phyloP scores from a whole-genome alignment of 2,329 filamentous ascomycete species.

The Hypoxylon sp. region DNA sequence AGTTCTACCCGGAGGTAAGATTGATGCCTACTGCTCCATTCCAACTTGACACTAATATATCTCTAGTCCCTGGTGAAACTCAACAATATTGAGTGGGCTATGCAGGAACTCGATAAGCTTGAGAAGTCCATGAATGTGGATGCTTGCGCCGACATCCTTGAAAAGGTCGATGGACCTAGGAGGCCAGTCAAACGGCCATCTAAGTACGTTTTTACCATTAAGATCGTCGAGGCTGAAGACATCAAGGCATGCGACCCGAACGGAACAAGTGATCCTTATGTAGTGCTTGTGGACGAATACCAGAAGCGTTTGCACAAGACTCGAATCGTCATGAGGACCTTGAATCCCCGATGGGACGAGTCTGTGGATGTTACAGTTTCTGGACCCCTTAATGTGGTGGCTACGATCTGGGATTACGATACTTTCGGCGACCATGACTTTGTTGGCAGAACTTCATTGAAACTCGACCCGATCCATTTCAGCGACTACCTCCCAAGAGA shows the following conservation, averaged over 20 bases:
- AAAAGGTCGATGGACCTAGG: conserved; percentile 79
- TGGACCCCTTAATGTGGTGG: conserved; percentile 92
- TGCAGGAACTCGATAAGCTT: conserved; percentile 90
- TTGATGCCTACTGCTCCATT: conserved; percentile 46
- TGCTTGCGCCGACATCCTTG: conserved; percentile 85
- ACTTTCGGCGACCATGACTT: conserved; percentile 98
- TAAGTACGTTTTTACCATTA: conserved; percentile 98
- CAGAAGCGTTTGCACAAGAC: conserved; percentile 97
- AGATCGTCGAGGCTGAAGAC: conserved; percentile 97
- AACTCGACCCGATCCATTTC: conserved; percentile 98
- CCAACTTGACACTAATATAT: conserved; percentile 50
- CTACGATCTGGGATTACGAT: conserved; percentile 98
- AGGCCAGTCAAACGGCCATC: conserved; percentile 75
- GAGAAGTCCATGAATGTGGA: conserved; percentile 94
- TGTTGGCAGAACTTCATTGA: conserved; percentile 94
- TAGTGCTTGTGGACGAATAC: conserved; percentile 96
- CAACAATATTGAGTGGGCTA: conserved; percentile 97
- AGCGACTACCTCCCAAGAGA: conserved; percentile 95
- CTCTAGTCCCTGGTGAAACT: conserved; percentile 92
- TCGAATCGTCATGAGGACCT: conserved; percentile 87
- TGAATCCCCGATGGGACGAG: conserved; percentile 98
- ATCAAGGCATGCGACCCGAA: conserved; percentile 98
- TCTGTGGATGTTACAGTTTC: conserved; percentile 95
- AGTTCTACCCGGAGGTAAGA: conserved; percentile 90
- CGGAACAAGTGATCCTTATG: conserved; percentile 94